These are phyloP conservation scores for Penicillium sp. DNA, from an alignment of 2,329 filamentous ascomycete species.

Conservation along the genomic window DNA sequence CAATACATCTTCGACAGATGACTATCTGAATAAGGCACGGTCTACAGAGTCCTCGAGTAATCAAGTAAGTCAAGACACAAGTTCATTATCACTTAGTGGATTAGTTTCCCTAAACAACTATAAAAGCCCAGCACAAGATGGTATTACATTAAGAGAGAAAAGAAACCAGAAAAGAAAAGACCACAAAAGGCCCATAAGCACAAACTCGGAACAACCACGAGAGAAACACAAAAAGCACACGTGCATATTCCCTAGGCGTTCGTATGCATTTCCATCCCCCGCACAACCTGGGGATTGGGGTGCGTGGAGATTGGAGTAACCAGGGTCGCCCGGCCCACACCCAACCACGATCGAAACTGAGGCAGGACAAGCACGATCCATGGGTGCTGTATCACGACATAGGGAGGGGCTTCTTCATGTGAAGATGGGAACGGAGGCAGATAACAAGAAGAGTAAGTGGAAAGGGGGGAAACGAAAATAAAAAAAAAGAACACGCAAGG, in stretches of 20 bases:
- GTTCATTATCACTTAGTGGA: conserved; percentile 24
- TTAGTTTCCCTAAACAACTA: conserved; percentile 16
- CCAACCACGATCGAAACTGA: conserved; percentile 2
- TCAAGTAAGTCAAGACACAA: conserved; percentile 11
- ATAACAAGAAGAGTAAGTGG: too few relatives aligned
- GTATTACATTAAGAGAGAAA: conserved; percentile 26
- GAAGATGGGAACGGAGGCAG: background rate
- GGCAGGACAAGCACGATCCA: conserved; percentile 14
- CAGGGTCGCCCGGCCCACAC: conserved; percentile 5
- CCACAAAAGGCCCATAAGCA: too few relatives aligned
- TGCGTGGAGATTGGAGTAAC: too few relatives aligned
- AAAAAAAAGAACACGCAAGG: too few relatives aligned
- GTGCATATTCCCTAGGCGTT: too few relatives aligned
- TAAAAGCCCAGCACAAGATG: conserved; percentile 22
- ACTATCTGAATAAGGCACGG: background rate
- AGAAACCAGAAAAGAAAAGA: conserved; percentile 4
- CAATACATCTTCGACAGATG: background rate
- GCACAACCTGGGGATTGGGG: conserved; percentile 2
- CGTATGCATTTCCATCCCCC: background rate
- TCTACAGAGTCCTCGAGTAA: background rate
- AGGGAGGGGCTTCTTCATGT: conserved; percentile 5
- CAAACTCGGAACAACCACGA: too few relatives aligned
- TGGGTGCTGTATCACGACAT: conserved; percentile 19
- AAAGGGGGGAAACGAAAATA: too few relatives aligned
- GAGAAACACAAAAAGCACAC: too few relatives aligned